Conservation (phyloP, 2,329 filamentous ascomycete genomes). For the Periconia sp. region DNA sequence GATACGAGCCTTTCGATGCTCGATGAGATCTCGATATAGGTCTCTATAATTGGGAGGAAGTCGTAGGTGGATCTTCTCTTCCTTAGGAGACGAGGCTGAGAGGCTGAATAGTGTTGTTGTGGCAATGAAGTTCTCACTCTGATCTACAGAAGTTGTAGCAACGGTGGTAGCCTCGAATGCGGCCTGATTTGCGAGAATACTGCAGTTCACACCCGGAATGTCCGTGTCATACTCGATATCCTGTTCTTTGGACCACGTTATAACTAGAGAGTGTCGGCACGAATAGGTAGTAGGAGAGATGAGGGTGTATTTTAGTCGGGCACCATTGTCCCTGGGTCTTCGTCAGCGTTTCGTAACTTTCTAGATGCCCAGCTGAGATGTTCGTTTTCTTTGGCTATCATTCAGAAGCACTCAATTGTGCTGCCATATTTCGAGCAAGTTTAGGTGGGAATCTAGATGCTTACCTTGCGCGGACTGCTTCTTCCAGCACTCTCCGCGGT, state of each 20-base stretch:
- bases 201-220: conserved; percentile 50
- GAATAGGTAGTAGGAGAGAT: conserved; percentile 78
- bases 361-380: no score
- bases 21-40: conserved; percentile 80
- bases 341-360: no score
- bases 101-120: conserved; percentile 82
- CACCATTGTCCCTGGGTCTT: conserved; percentile 75
- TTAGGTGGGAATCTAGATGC: no score
- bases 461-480: conserved; percentile 86
- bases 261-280: conserved; percentile 74
- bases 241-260: conserved; percentile 81
- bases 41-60: conserved; percentile 84
- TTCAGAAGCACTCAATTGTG: no score
- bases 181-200: conserved; percentile 54
- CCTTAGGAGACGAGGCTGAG: conserved; percentile 77
- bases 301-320: conserved; percentile 69
- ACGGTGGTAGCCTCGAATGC: conserved; percentile 76
- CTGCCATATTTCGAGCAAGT: no score
- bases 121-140: conserved; percentile 87
- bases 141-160: conserved; percentile 75
- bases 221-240: conserved; percentile 53
- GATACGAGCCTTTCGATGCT: conserved; percentile 70
- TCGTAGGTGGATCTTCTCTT: conserved; percentile 82
- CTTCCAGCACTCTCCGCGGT: conserved; percentile 79
- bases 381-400: no score